These are phyloP conservation scores for Tulasnella sp. DNA, from an alignment of 768 basidiomycete species.

Conservation along the genomic window DNA sequence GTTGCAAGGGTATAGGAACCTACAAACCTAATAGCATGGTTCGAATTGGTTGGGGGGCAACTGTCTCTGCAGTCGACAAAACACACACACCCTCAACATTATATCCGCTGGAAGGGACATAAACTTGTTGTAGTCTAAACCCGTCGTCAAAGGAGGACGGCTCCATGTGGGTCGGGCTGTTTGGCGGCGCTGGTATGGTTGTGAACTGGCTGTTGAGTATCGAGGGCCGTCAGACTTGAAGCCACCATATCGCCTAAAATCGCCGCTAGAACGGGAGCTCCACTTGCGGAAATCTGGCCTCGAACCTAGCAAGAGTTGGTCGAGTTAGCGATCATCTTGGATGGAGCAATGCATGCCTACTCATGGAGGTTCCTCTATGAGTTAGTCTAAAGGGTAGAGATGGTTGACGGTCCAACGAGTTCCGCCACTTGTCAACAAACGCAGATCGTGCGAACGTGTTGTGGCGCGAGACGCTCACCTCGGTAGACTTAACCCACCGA, in stretches of 20 bases:
- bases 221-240: not conserved
- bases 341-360: no score
- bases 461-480: no score
- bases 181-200: not conserved
- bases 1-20: not conserved
- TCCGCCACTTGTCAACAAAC: no score
- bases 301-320: not conserved
- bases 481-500: no score
- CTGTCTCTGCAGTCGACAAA: no score
- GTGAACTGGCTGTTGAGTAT: not conserved
- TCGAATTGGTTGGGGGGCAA: no score
- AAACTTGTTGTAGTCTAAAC: not conserved
- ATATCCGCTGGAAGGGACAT: not conserved
- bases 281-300: not conserved
- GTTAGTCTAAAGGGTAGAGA: no score
- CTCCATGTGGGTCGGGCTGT: not conserved
- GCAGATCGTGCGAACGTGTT: no score
- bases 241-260: not conserved
- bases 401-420: no score
- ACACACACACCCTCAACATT: not conserved
- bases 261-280: not conserved
- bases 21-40: not conserved
- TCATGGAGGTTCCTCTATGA: no score
- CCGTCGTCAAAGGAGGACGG: not conserved
- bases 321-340: no score